Evolutionary conservation across 192 early-diverging fungal genomes (phyloP), one percentile per base, ranked within the genome.

Genomic region (Entomortierella lignicola): DNA sequence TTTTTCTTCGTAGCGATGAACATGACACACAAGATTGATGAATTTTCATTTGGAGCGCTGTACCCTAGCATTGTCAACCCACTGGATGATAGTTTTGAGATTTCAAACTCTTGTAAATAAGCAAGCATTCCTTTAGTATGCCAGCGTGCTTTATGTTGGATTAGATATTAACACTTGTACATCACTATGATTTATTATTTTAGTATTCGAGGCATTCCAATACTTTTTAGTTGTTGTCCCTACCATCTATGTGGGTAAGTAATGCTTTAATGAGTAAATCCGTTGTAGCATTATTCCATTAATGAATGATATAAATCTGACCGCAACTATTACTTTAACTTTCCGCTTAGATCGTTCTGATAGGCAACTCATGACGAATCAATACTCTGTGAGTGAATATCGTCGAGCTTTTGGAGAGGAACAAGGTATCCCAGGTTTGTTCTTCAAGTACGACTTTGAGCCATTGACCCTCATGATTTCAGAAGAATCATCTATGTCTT

Each of bases 401-500:
- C 89, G 89, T 66, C 86, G 68, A 6, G 18, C 66, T 0, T 80
- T 77, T 31, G 53, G 17, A 26, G 81, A 77, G 37, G 55, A 81
- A 56, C 30, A 50, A 21, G 81, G 75, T 0, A 17, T 83, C 0
- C 84, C 84, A 31, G 88, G 88, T n/a, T 87, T 97, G 48, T 97
- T 97, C 66, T 92, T 98, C 55, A 95, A 94, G 70, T 98, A 96
- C 72, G 91, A 92, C 37, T 90, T 98, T 70, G 96, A 98, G 80
- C 91, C 97, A 25, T 91, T 98, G 60, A 90, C 90, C 0, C 90
- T 97, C 7, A 87, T 88, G 15, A 89, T 98, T 21, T 88, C 88
- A 2, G 94, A 95, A 64, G 83, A 72, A 7, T 70, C 68, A 18
- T 80, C 88, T 4, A 73, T 75, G 44, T 84, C 89, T 8, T 87